Conservation (phyloP, 768 basidiomycete species). For the Royoungia palumana region DNA sequence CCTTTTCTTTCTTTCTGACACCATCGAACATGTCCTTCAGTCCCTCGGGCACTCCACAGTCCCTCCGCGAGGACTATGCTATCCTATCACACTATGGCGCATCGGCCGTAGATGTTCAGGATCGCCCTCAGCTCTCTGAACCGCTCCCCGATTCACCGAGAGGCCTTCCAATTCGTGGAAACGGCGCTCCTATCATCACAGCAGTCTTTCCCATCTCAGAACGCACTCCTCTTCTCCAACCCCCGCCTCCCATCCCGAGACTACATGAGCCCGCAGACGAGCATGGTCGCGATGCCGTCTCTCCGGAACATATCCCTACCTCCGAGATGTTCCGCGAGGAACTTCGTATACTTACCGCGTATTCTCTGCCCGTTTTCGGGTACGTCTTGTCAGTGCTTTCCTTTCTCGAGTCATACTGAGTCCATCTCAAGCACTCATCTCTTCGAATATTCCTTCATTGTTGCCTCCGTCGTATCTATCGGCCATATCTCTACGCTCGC, state of each 20-base stretch:
- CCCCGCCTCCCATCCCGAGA: conserved; percentile 49
- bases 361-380: conserved; percentile 72
- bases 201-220: conserved; percentile 32
- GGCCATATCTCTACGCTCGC: conserved; percentile 90
- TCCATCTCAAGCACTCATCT: conserved; percentile 58
- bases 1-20: too few relatives aligned
- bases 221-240: conserved; percentile 52
- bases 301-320: conserved; percentile 18
- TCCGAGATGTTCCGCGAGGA: conserved; percentile 55
- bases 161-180: conserved; percentile 18
- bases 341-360: conserved; percentile 52
- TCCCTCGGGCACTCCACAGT: conserved; percentile 27
- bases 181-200: neutral
- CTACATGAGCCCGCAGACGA: conserved; percentile 50
- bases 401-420: conserved; percentile 3
- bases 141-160: conserved; percentile 12
- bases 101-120: conserved; percentile 13
- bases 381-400: conserved; percentile 33
- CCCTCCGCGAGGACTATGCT: conserved; percentile 64
- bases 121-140: conserved; percentile 2
- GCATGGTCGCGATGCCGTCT: neutral
- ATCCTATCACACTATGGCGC: conserved; percentile 52
- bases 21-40: conserved; percentile 14
- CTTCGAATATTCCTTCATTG: conserved; percentile 81
- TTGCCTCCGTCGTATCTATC: conserved; percentile 81